phyloP scores from a whole-genome alignment of 129 eudicot species.

The Escallonia herrerae region DNA sequence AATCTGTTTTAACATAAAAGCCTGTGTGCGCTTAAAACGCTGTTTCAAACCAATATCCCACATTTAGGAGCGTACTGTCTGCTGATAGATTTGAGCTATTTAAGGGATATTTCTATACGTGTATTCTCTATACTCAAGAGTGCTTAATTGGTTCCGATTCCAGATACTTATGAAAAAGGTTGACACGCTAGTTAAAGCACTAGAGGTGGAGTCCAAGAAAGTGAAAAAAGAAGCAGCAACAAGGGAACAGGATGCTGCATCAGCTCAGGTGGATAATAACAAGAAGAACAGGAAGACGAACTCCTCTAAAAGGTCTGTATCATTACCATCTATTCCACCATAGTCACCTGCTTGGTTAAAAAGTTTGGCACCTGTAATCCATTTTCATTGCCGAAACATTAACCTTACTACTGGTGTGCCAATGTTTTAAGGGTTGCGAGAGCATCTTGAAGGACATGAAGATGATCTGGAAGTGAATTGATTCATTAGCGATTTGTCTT shows the following conservation, averaged over 20 bases:
- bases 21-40: too few species aligned
- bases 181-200: slow-evolving; percentile 62
- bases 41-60: too few species aligned
- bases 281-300: slow-evolving; percentile 29
- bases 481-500: too few species aligned
- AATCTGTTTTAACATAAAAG: too few species aligned
- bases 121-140: too few species aligned
- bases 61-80: too few species aligned
- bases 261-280: slow-evolving; percentile 28
- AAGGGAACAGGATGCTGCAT: slow-evolving; percentile 41
- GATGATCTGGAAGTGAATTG: too few species aligned
- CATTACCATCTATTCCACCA: not conserved
- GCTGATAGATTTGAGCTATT: too few species aligned
- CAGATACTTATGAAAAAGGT: slow-evolving; percentile 70
- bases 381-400: not conserved
- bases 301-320: slow-evolving; percentile 40
- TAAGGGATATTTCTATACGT: too few species aligned
- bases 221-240: slow-evolving; percentile 57
- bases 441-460: slow-evolving; percentile 24
- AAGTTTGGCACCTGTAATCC: not conserved
- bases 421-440: slow-evolving; percentile 23
- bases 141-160: not conserved
- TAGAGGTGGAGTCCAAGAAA: slow-evolving; percentile 65
- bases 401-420: slow-evolving; percentile 3
- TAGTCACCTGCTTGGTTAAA: not conserved